phyloP scores from a whole-genome alignment of 192 early-diverging fungal genomes.

The Rhizoclosmatium globosum region DNA sequence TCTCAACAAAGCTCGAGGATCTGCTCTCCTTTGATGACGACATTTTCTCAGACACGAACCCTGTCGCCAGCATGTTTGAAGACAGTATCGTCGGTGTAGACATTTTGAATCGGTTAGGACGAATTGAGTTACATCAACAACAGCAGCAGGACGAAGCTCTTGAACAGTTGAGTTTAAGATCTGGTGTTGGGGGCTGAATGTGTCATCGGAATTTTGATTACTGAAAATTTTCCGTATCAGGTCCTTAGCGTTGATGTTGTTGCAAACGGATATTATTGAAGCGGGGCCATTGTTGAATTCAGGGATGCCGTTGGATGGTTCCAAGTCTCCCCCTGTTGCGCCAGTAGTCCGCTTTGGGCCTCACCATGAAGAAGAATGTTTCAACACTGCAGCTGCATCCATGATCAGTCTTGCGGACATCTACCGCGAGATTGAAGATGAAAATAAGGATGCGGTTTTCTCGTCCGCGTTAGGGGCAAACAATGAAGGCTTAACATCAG shows the following conservation, averaged over 20 bases:
- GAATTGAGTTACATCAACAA: constrained; percentile 18
- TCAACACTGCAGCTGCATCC: neutral
- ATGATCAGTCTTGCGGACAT: constrained; percentile 37
- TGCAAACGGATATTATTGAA: constrained; percentile 14
- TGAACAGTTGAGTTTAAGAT: constrained; percentile 1
- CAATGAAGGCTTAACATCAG: neutral
- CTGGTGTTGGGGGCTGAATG: neutral
- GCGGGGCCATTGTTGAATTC: constrained; percentile 29
- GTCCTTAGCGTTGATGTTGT: constrained; percentile 9
- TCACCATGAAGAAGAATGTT: constrained; percentile 11
- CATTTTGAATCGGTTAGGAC: constrained; percentile 17
- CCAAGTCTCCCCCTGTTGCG: constrained; percentile 25
- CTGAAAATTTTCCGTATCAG: neutral
- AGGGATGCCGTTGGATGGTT: neutral
- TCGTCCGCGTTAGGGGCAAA: neutral
- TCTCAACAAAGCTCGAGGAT: neutral
- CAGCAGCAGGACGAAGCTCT: neutral
- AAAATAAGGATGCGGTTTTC: neutral
- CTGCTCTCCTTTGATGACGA: constrained; percentile 21
- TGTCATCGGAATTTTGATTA: neutral
- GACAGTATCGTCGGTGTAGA: constrained; percentile 22
- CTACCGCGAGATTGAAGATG: constrained; percentile 29
- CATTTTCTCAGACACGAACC: neutral
- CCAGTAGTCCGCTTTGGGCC: constrained; percentile 32
- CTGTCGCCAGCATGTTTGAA: constrained; percentile 10